Evolutionary conservation across 2,329 filamentous ascomycete species (phyloP).

Genomic region (Periconia sp.): DNA sequence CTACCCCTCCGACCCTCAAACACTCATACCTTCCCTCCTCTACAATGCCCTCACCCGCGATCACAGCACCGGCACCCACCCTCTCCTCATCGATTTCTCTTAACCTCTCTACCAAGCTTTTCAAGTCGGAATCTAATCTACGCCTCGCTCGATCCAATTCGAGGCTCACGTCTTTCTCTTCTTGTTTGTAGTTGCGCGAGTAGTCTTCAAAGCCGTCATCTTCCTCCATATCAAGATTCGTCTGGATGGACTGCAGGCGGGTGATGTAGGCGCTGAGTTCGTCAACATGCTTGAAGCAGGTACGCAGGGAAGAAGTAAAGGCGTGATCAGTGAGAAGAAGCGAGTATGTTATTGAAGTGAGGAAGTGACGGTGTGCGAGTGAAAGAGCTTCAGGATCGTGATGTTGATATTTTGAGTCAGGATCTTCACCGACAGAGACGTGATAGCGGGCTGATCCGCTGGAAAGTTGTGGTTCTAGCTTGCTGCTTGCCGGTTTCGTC

Average conservation of each 20-base stretch:
- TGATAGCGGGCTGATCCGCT: slow-evolving; percentile 6
- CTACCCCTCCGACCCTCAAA: slow-evolving; percentile 77
- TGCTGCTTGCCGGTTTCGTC: not conserved
- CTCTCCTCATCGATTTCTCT: slow-evolving; percentile 65
- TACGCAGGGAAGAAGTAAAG: slow-evolving; percentile 71
- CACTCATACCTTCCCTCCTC: slow-evolving; percentile 68
- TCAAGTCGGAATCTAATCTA: slow-evolving; percentile 71
- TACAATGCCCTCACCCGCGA: slow-evolving; percentile 18
- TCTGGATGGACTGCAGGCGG: slow-evolving; percentile 77
- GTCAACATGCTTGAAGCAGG: slow-evolving; percentile 76
- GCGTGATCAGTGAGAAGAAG: slow-evolving; percentile 69
- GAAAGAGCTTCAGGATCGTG: slow-evolving; percentile 88
- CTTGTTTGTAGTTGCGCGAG: slow-evolving; percentile 61
- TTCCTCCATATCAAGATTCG: slow-evolving; percentile 77
- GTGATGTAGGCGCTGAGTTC: slow-evolving; percentile 78
- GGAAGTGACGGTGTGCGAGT: slow-evolving; percentile 77
- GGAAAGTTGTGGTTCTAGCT: not conserved
- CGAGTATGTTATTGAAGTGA: slow-evolving; percentile 69
- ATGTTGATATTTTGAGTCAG: no score
- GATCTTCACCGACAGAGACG: slow-evolving; percentile 3
- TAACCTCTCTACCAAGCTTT: slow-evolving; percentile 63
- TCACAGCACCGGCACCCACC: slow-evolving; percentile 37
- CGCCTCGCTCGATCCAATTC: slow-evolving; percentile 69
- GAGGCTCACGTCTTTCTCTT: slow-evolving; percentile 71
- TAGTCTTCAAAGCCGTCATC: slow-evolving; percentile 78